Evolutionary conservation across 768 basidiomycete species (phyloP), one percentile per base, ranked within the genome.

Genomic region (Serendipita sp.): DNA sequence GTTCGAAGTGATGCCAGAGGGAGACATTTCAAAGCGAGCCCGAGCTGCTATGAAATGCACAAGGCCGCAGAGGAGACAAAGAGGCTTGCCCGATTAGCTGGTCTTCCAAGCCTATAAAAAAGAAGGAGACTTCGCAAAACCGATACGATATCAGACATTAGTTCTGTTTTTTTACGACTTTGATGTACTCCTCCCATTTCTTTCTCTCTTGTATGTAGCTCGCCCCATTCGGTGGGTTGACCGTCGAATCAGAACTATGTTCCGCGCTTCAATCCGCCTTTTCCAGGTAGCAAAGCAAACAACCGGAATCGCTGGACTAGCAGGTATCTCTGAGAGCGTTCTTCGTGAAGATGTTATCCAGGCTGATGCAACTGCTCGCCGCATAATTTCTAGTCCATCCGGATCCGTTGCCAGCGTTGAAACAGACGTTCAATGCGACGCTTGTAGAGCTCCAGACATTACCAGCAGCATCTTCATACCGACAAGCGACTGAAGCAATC

Each of bases 271-370:
- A n/a, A 37, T 37, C 34, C 56, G 56, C n/a, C 35, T 60, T 28
- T 60, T 60, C 24, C 56, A 60, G 35, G 56, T 60, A n/a, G 35
- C 56, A 35, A 60, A 60, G 35, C 24, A n/a, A 32, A 60, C 56
- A 28, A 60, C 56, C 35, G 56, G 56, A 60, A 60, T 60, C 35
- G 24, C 35, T 60, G 56, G 56, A 32, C 56, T 60, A 28, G 56
- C 28, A 37, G 56, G 56, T 60, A 60, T 38, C 11, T 28, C 28
- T 28, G 16, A 16, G 28, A 10, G 3, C 35, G 32, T 24, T n/a
- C 24, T 60, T 10, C 16, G 16, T 37, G 24, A 60, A 37, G 35
- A 41, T 7, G 11, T 24, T 60, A n/a, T 10, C 38, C 38, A 41
- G 24, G 56, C 35, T 60, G 56, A 24, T 60, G 56, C 16, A 8